A percentile compares a stretch with the other conserved stretches of the same genome.
These are phyloP conservation scores for Waltergamsia citrina DNA, from an alignment of 2,329 filamentous ascomycete species.

Conservation along the genomic window DNA sequence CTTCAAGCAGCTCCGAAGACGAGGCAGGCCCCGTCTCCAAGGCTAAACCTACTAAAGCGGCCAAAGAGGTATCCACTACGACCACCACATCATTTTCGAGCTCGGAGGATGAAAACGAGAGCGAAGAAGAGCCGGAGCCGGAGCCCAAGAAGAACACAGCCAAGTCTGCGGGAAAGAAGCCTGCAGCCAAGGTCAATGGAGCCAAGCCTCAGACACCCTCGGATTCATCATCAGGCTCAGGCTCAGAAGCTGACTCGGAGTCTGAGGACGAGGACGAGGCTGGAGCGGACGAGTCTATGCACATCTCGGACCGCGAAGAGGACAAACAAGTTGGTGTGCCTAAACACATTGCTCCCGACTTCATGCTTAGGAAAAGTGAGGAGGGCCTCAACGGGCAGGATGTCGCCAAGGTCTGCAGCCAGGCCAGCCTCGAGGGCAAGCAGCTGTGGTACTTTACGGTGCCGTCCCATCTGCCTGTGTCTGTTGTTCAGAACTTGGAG, in stretches of 20 bases:
- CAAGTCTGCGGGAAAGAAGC: constrained; percentile 5
- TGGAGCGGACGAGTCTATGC: constrained; percentile 27
- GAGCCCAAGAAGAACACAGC: constrained; percentile 5
- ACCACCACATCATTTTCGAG: constrained; percentile 10
- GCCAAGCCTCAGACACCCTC: background rate
- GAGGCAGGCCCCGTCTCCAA: constrained; percentile 12
- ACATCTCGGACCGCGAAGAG: constrained; percentile 21
- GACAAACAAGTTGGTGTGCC: constrained; percentile 26
- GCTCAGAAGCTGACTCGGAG: no score
- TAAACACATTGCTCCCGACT: constrained; percentile 39
- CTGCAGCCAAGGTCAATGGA: constrained; percentile 10
- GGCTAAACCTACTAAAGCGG: constrained; percentile 10
- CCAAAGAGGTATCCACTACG: constrained; percentile 10
- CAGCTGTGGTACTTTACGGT: constrained; percentile 76
- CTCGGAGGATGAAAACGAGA: constrained; percentile 13
- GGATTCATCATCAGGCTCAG: background rate
- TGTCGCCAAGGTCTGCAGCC: constrained; percentile 45
- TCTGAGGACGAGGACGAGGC: constrained; percentile 10
- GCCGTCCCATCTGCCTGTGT: constrained; percentile 59
- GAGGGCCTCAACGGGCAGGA: constrained; percentile 29
- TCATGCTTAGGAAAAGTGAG: constrained; percentile 39
- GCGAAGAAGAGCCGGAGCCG: constrained; percentile 11
- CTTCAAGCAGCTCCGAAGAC: constrained; percentile 9
- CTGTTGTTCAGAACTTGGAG: constrained; percentile 54
- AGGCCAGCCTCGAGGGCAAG: constrained; percentile 55